phyloP scores from a whole-genome alignment of 1,139 yeast genomes.

The Taphrina sp. region DNA sequence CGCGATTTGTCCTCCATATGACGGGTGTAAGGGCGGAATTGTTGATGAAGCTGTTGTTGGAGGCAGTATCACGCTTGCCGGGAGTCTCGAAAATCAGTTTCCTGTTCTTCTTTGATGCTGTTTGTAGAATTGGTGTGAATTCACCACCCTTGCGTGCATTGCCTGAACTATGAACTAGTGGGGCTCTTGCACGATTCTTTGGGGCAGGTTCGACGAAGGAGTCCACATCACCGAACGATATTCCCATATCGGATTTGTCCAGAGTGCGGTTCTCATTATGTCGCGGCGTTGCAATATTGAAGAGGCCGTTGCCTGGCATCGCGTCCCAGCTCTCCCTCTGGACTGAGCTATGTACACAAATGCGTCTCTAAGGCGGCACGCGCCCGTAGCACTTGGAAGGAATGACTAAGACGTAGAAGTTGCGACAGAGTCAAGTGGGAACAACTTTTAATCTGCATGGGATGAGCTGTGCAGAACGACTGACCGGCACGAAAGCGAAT shows the following conservation, averaged over 20 bases:
- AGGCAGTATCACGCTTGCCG: neutral
- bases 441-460: too few relatives aligned
- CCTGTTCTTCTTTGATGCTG: conserved; percentile 9
- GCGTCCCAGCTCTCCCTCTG: too few relatives aligned
- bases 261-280: conserved; percentile 1
- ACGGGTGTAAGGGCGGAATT: conserved; percentile 17
- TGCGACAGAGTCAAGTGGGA: too few relatives aligned
- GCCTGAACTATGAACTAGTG: conserved; percentile 3
- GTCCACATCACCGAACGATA: conserved; percentile 15
- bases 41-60: neutral
- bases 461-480: too few relatives aligned
- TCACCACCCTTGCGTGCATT: conserved; percentile 15
- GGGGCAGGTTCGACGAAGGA: conserved; percentile 27
- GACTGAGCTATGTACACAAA: too few relatives aligned
- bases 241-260: conserved; percentile 3
- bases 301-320: conserved; percentile 28
- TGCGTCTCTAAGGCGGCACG: too few relatives aligned
- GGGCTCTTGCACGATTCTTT: neutral
- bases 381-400: too few relatives aligned
- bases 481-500: too few relatives aligned
- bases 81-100: conserved; percentile 10
- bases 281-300: conserved; percentile 19
- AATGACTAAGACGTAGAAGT: too few relatives aligned
- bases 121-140: conserved; percentile 20
- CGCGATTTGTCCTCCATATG: conserved; percentile 8